Evolutionary conservation across 2,329 filamentous ascomycete species (phyloP), one percentile per base, ranked within the genome.

Genomic region (Chlorencoelia australis): DNA sequence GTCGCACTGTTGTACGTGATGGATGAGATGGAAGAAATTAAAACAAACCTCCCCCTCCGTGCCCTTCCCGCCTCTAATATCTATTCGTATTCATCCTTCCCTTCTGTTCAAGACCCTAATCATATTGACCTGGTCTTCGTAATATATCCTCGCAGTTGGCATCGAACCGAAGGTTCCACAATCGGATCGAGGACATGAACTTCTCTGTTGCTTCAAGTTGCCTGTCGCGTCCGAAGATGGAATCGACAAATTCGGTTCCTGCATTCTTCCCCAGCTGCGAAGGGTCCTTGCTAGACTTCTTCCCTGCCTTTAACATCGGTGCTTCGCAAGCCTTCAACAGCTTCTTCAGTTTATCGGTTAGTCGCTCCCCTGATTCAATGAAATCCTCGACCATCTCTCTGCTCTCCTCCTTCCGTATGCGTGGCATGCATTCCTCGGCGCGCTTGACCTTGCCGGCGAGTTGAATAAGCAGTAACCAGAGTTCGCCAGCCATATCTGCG

Each of bases 381-480:
- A 96, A 96, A 50, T 94, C 89, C 48, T 89, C 79, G 28, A 96
- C 73, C 55, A 88, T 75, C 52, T 94, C 84, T 46, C 72, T 71
- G 57, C 80, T 84, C 43, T 91, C 83, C 41, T 67, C 61, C 52
- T 70, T 71, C 49, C 83, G 77, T 50, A 96, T 82, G 41, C 75
- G 74, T 33, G 73, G 68, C 45, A 86, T 71, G 45, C 70, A 76
- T 59, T 91, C 84, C 51, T 94, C 84, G 30, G 86, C 82, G 40
- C 85, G 77, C 72, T 94, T 94, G 60, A 95, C 75, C 67, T 96
- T 95, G 57, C 86, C 87, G 10, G 87, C 82, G 30, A 96, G 71
- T 62, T 95, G 84, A 59, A 96, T 96, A 41, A 96, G 73, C 32
- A 95, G 71, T 16, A 96, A 73, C 91, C 91, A 98, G 37, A 98